phyloP scores from a whole-genome alignment of 2,329 filamentous ascomycete species.

The Scedosporium minutisporum region DNA sequence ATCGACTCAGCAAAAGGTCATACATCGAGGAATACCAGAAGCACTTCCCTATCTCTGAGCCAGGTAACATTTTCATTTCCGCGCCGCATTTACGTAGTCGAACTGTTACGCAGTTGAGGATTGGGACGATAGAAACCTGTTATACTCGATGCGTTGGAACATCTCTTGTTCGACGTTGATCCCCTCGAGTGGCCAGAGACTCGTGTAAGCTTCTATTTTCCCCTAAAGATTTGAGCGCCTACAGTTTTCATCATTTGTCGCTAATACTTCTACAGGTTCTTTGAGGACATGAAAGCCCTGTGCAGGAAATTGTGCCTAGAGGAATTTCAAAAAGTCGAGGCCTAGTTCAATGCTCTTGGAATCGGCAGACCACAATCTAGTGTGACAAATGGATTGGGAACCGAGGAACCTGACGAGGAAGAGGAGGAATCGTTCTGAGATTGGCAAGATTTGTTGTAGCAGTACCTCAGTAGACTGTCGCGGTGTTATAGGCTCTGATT shows the following conservation, averaged over 20 bases:
- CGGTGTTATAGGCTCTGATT: too few species aligned
- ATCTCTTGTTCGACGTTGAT: slow-evolving; percentile 12
- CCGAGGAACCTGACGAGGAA: too few species aligned
- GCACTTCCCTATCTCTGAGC: slow-evolving; percentile 12
- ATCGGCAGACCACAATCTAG: too few species aligned
- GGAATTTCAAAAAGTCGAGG: neutral
- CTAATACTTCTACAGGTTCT: slow-evolving; percentile 7
- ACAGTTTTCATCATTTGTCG: neutral
- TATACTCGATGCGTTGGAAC: slow-evolving; percentile 17
- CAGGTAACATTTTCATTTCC: slow-evolving; percentile 6
- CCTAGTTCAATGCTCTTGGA: too few species aligned
- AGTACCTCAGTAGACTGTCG: too few species aligned
- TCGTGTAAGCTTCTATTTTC: slow-evolving; percentile 11
- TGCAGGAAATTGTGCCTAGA: slow-evolving; percentile 13
- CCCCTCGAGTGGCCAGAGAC: slow-evolving; percentile 11
- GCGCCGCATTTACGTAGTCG: neutral
- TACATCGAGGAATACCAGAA: slow-evolving; percentile 14
- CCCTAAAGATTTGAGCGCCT: neutral
- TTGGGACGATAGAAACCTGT: slow-evolving; percentile 17
- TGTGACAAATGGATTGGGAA: too few species aligned
- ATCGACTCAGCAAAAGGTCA: slow-evolving; percentile 11
- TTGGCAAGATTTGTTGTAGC: too few species aligned
- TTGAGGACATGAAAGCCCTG: slow-evolving; percentile 11
- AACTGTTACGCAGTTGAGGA: slow-evolving; percentile 13
- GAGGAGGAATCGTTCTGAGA: too few species aligned